phyloP scores from a whole-genome alignment of 2,329 filamentous ascomycete genomes.

The Cladosporium sp. region DNA sequence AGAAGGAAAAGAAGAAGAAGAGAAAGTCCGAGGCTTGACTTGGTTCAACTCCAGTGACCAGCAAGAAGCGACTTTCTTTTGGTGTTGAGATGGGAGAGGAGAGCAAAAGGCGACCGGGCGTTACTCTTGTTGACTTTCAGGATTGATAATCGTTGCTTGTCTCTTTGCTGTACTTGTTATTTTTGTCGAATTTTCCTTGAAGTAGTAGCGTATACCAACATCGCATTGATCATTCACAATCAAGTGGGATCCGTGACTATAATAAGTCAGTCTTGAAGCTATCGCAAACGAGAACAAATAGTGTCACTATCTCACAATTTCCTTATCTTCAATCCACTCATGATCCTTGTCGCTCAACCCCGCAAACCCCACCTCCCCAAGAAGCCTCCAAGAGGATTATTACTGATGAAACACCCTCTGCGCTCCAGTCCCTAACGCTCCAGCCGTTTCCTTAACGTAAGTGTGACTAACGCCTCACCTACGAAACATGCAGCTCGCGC shows the following conservation, averaged over 20 bases:
- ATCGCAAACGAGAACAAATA: too few relatives aligned
- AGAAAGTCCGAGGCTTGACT: constrained; percentile 27
- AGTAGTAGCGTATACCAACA: not conserved
- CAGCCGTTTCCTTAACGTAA: constrained; percentile 9
- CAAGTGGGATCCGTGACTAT: too few relatives aligned
- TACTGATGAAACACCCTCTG: not conserved
- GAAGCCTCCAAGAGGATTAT: not conserved
- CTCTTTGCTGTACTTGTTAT: not conserved
- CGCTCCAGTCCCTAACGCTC: not conserved
- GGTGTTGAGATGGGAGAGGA: not conserved
- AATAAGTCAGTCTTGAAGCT: too few relatives aligned
- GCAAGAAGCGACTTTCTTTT: not conserved
- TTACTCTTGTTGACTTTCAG: not conserved
- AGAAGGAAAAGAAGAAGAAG: constrained; percentile 32
- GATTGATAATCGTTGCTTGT: not conserved
- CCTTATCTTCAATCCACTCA: not conserved
- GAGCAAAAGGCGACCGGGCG: not conserved
- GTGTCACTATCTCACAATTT: not conserved
- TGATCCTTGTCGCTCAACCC: not conserved
- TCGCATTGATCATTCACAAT: too few relatives aligned
- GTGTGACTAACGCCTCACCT: not conserved
- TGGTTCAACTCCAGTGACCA: not conserved
- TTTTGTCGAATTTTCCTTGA: not conserved
- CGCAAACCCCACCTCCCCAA: not conserved
- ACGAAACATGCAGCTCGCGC: constrained; percentile 33